Evolutionary conservation across 495 filamentous ascomycete genomes (phyloP), one percentile per base, ranked within the genome.

Genomic region (Penicillium riverlandense): DNA sequence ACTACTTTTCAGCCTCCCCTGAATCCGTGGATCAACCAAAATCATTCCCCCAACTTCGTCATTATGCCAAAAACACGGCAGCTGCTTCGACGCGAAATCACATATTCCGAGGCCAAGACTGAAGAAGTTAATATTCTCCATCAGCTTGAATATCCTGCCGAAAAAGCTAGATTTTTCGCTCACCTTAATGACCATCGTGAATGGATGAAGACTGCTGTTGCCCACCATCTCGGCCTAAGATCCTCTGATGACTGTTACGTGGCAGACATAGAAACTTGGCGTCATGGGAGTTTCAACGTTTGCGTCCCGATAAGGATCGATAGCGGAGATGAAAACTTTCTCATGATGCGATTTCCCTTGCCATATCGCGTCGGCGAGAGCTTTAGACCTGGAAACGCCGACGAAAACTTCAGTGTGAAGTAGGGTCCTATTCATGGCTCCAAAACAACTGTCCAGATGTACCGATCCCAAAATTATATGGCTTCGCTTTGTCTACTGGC

Each of bases 331-430:
- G 50, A 45, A 9, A 41, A 59, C 40, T 49, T 43, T 22, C 50
- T 64, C 8, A 52, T 67, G 4, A 45, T 70, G 42, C 50, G 68
- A 41, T 59, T 62, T 50, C 63, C 66, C n/a, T 37, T 72, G 40
- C 65, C 63, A n/a, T 64, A 57, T 41, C 57, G 59, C 38, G 32
- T 68, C 15, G 66, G 61, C 22, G 66, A 71, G 48, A 38, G 12
- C 6, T 43, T 42, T 7, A 35, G 54, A 12, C 61, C 66, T 30
- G 65, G 65, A 40, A 70, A 63, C 43, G 52, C 47, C 4, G 64
- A 71, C 41, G 66, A 69, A 71, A 69, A 41, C 36, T 71, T 7
- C 50, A 61, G 7, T 66, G 50, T 44, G 67, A 67, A 50, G 61
- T 51, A 10, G 67, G 44, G 29, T 63, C 67, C 9, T 69, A 62